These are phyloP conservation scores for Blastocystis sp. DNA, from an alignment of 352 stramenopile species.

Conservation along the genomic window DNA sequence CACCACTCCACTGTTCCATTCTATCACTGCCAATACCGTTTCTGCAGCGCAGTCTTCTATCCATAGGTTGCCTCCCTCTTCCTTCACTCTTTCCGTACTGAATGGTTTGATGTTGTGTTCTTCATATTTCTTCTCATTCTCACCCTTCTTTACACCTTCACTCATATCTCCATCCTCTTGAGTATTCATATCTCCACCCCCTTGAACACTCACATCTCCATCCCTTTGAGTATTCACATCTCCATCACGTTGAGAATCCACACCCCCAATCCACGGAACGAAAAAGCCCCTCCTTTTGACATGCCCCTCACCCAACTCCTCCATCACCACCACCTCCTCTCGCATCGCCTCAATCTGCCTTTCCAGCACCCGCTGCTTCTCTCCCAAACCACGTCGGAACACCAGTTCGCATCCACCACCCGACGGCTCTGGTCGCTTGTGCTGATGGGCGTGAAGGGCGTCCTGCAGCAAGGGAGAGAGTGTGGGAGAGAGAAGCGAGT, in stretches of 20 bases:
- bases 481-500: not conserved
- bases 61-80: no score
- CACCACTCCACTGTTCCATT: not conserved
- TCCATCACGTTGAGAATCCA: not conserved
- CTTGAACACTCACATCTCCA: no score
- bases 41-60: not conserved
- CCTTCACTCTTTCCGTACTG: no score
- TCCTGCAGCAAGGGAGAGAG: not conserved
- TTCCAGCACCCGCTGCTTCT: not conserved
- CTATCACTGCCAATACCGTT: not conserved
- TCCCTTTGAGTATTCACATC: no score
- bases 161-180: no score
- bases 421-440: not conserved
- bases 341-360: not conserved
- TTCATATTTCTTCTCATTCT: not conserved
- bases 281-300: not conserved
- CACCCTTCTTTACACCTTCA: no score
- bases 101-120: not conserved
- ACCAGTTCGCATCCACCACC: not conserved
- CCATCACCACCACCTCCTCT: not conserved
- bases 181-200: no score
- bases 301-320: not conserved
- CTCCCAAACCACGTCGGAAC: not conserved
- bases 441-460: not conserved
- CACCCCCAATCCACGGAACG: not conserved